Base-by-base conservation (phyloP, 768 basidiomycete genomes). In the Megacollybia marginata region DNA sequence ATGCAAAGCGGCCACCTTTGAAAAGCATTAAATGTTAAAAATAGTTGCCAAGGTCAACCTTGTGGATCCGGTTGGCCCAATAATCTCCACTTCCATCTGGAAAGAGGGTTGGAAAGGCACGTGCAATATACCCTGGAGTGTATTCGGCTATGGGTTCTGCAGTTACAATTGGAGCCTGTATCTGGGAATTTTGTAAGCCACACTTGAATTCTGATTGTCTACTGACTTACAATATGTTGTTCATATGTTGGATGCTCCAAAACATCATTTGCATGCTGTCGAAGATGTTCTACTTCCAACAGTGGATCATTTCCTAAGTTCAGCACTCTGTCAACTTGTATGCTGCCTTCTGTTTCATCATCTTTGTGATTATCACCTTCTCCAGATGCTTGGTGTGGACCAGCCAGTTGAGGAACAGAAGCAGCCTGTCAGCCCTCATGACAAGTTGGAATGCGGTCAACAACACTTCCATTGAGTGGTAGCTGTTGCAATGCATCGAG, bases 101-200 rank as follows among this genome's bases (percentile, higher is more conserved):
- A 47, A 62, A 63, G 10, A 63, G 46, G 18, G 60, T 55, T 4
- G 62, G 60, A 43, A 63, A 63, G 1, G 58, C 59, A 47, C 53
- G 46, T 7, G 55, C 57, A 16, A 56, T 56, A 36, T 56, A 52
- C 2, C 43, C 46, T 33, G 46, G 20, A 4, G 55, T 45, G 35
- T 45, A 19, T 35, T 56, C 55, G 44, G 52, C 47, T 20, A 56
- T 56, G 2, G 50, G 53, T 18, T 46, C 48, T 13, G 44, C 34
- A 36, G 44, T 50, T 44, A 48, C 57, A 36, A 34, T 20, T 9
- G 12, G 52, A 16, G 48, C 49, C n/a, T n/a, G n/a, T n/a, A n/a
- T n/a, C n/a, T 1, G 44, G 15, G 34, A 52, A 34, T 19, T 59
- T n/a, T n/a, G 46, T 8, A 28, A n/a, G n/a, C n/a, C n/a, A n/a